These are phyloP conservation scores for Pseudogymnoascus sp. DNA, from an alignment of 2,329 filamentous ascomycete species.

Conservation along the genomic window DNA sequence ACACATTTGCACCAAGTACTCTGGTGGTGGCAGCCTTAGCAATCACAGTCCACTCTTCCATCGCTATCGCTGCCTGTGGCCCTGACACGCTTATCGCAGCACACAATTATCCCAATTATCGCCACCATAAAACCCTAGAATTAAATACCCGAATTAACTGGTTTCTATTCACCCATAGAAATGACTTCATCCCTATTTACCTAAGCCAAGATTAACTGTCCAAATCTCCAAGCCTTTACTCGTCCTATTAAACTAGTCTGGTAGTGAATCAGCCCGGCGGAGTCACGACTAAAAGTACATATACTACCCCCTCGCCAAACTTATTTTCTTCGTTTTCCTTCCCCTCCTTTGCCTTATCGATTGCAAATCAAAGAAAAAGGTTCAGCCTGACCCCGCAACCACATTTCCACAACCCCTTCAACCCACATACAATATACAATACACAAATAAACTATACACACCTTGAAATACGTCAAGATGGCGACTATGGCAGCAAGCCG, in stretches of 20 bases:
- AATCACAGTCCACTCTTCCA: background rate
- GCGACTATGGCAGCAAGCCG: conserved; percentile 38
- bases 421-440: background rate
- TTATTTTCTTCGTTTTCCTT: conserved; percentile 6
- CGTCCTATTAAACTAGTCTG: background rate
- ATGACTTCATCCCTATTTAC: background rate
- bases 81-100: background rate
- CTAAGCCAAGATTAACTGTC: background rate
- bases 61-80: background rate
- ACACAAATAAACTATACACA: background rate
- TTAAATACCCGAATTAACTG: conserved; percentile 1
- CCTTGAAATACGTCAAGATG: conserved; percentile 32
- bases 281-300: background rate
- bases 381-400: conserved; percentile 6
- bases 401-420: background rate
- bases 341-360: conserved; percentile 7
- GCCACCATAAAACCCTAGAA: conserved; percentile 2
- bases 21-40: background rate
- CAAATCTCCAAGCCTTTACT: background rate
- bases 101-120: conserved; percentile 1
- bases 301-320: background rate
- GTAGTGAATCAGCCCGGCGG: background rate
- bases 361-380: conserved; percentile 3
- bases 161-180: background rate
- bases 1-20: background rate